Conservation (phyloP, 129 eudicot genomes). For the Scalesia atractyloides region DNA sequence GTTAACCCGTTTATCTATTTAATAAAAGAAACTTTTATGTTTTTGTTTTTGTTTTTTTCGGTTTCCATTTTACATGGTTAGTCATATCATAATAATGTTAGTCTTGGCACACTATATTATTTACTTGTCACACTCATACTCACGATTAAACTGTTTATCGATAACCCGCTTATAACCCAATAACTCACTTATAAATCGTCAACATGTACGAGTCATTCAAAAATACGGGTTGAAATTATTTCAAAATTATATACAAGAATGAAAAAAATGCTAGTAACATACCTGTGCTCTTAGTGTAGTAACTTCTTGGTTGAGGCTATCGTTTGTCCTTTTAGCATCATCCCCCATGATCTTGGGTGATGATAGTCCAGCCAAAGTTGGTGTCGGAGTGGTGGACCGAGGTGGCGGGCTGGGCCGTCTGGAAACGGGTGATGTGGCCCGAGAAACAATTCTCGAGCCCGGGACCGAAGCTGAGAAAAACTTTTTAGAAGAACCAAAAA, state of each 20-base stretch:
- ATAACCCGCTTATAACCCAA: too few relatives aligned
- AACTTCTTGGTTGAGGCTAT: slow-evolving; percentile 60
- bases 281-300: slow-evolving; percentile 75
- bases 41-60: too few relatives aligned
- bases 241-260: background rate
- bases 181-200: too few relatives aligned
- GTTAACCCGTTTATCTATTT: too few relatives aligned
- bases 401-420: slow-evolving; percentile 46
- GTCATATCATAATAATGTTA: too few relatives aligned
- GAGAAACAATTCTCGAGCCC: slow-evolving; percentile 64
- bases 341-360: slow-evolving; percentile 46
- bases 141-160: too few relatives aligned
- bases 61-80: too few relatives aligned
- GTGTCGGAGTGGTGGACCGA: slow-evolving; percentile 50
- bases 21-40: too few relatives aligned
- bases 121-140: too few relatives aligned
- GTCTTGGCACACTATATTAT: too few relatives aligned
- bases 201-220: too few relatives aligned
- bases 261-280: slow-evolving; percentile 12
- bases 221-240: too few relatives aligned
- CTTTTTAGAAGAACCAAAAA: slow-evolving; percentile 44
- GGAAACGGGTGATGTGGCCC: slow-evolving; percentile 69
- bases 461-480: slow-evolving; percentile 61
- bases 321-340: slow-evolving; percentile 53
- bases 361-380: slow-evolving; percentile 37